These are phyloP conservation scores for Oehlia diaphana DNA, from an alignment of 192 early-diverging fungal genomes.

Conservation along the genomic window DNA sequence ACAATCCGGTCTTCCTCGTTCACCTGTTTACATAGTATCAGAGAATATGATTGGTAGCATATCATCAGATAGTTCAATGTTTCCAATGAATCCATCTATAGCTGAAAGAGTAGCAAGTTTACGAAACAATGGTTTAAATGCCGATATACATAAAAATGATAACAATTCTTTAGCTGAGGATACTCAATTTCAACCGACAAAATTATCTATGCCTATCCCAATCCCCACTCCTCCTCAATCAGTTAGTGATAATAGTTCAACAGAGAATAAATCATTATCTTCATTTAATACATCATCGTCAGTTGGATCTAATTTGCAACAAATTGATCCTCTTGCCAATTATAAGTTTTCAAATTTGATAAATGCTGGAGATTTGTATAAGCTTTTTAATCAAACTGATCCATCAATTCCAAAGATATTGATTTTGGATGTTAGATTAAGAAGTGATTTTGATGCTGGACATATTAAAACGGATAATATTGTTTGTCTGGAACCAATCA, in stretches of 20 bases:
- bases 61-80: not conserved
- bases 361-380: not conserved
- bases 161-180: not conserved
- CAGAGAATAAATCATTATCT: not conserved
- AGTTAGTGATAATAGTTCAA: not conserved
- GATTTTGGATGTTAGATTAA: conserved; percentile 18
- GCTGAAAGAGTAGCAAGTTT: not conserved
- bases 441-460: conserved; percentile 6
- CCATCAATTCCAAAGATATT: conserved; percentile 2
- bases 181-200: not conserved
- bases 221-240: not conserved
- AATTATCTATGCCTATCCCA: not conserved
- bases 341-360: not conserved
- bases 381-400: not conserved
- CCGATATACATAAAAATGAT: not conserved
- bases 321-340: not conserved
- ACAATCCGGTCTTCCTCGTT: not conserved
- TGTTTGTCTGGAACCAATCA: conserved; percentile 26
- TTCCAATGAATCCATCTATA: not conserved
- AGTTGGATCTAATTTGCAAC: not conserved
- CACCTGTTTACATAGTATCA: conserved; percentile 19
- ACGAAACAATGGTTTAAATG: not conserved
- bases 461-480: conserved; percentile 29
- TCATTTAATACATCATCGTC: not conserved
- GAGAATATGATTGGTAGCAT: conserved; percentile 11